Evolutionary conservation across 768 basidiomycete species (phyloP).

Genomic region (Pseudohyphozyma bogoriensis): DNA sequence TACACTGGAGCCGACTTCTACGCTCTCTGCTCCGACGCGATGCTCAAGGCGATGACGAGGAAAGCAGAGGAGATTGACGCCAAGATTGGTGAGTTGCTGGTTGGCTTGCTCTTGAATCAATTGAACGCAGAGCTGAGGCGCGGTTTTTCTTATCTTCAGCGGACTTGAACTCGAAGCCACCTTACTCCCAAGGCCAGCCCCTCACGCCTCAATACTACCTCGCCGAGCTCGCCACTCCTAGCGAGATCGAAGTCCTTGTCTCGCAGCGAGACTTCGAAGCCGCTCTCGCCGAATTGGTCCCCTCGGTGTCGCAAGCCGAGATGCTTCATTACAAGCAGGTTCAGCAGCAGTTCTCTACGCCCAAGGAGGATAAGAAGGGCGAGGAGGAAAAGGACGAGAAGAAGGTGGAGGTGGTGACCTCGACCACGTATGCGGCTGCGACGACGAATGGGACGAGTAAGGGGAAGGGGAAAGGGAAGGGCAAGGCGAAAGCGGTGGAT

Average conservation of each 20-base stretch:
- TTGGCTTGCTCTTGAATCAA: neutral
- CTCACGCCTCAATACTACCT: constrained; percentile 82
- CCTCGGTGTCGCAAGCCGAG: constrained; percentile 74
- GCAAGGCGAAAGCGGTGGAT: too few species aligned
- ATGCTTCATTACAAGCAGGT: constrained; percentile 72
- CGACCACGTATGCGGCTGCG: too few species aligned
- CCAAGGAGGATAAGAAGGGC: constrained; percentile 21
- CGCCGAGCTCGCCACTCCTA: constrained; percentile 60
- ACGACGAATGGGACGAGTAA: too few species aligned
- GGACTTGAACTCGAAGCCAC: constrained; percentile 44
- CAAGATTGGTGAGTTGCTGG: constrained; percentile 51
- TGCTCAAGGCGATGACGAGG: constrained; percentile 86
- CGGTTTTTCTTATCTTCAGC: constrained; percentile 25
- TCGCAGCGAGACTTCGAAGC: constrained; percentile 60
- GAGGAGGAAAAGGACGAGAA: constrained; percentile 7
- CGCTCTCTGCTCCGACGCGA: constrained; percentile 90
- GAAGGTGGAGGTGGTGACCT: too few species aligned
- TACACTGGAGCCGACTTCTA: constrained; percentile 98
- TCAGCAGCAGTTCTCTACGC: constrained; percentile 55
- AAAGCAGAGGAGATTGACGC: constrained; percentile 69
- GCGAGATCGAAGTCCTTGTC: constrained; percentile 68
- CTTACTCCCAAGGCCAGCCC: constrained; percentile 41
- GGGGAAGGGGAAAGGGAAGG: neutral
- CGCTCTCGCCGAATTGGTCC: constrained; percentile 61
- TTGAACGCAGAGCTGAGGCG: neutral